These are phyloP conservation scores for Gorgonomyces haynaldii DNA, from an alignment of 192 early-diverging fungal species.

Conservation along the genomic window DNA sequence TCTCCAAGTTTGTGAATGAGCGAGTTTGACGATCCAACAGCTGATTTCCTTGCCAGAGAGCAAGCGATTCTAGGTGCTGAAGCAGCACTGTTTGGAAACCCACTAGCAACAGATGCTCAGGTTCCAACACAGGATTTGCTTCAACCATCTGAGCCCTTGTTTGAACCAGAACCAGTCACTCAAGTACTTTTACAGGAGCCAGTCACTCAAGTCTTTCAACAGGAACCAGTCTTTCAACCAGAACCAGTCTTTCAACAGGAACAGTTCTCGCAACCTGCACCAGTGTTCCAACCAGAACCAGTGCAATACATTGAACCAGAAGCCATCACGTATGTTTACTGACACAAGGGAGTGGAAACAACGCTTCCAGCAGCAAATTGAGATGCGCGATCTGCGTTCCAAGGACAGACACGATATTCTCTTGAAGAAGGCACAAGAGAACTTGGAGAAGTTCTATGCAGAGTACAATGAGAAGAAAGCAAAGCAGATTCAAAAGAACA, in stretches of 20 bases:
- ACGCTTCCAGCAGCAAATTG: constrained; percentile 24
- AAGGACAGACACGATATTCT: constrained; percentile 28
- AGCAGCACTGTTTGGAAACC: constrained; percentile 41
- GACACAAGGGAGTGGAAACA: constrained; percentile 33
- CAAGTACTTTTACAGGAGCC: constrained; percentile 4
- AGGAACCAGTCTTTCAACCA: not conserved
- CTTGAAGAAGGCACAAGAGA: constrained; percentile 28
- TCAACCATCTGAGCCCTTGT: not conserved
- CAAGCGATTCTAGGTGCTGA: constrained; percentile 37
- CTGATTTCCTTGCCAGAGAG: constrained; percentile 45
- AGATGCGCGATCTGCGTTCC: constrained; percentile 28
- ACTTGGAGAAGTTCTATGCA: constrained; percentile 43
- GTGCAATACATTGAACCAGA: not conserved
- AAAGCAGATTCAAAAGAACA: constrained; percentile 34
- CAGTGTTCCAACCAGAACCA: not conserved
- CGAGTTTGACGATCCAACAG: constrained; percentile 19
- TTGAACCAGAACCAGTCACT: not conserved
- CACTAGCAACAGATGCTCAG: constrained; percentile 5
- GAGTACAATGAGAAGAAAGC: constrained; percentile 51
- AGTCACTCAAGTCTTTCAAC: not conserved
- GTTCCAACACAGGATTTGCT: constrained; percentile 9
- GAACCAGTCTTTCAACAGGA: not conserved
- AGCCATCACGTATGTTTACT: constrained; percentile 3
- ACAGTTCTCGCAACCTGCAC: not conserved
- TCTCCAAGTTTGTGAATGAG: constrained; percentile 2